These are phyloP conservation scores for Epichloe baconii DNA, from an alignment of 2,329 filamentous ascomycete genomes.

Conservation along the genomic window DNA sequence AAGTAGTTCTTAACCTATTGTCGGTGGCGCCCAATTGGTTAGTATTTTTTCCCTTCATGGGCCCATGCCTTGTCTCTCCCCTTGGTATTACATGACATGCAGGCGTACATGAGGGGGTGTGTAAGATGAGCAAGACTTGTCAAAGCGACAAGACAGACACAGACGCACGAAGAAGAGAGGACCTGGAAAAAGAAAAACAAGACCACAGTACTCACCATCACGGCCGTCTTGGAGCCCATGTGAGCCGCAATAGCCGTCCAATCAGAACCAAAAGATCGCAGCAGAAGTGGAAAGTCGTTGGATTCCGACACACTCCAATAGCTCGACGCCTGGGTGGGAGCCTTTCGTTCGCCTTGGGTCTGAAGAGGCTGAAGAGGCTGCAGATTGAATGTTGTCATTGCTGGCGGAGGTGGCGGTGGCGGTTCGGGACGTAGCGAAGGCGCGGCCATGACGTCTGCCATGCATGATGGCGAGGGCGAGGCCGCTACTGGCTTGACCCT, in stretches of 20 bases:
- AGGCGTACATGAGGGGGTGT: background rate
- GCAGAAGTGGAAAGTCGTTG: slow-evolving; percentile 59
- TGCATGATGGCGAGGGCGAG: slow-evolving; percentile 22
- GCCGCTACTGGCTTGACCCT: slow-evolving; percentile 21
- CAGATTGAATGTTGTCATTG: slow-evolving; percentile 38
- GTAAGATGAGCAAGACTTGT: background rate
- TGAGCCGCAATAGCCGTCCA: slow-evolving; percentile 62
- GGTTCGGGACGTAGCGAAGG: slow-evolving; percentile 43
- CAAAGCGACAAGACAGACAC: background rate
- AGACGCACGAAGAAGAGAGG: background rate
- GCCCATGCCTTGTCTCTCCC: background rate
- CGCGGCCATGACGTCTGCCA: slow-evolving; percentile 42
- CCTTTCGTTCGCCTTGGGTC: slow-evolving; percentile 35
- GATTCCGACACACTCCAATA: slow-evolving; percentile 82
- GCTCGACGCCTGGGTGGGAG: slow-evolving; percentile 52
- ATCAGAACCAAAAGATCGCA: slow-evolving; percentile 67
- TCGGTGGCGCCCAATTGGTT: background rate
- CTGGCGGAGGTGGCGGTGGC: slow-evolving; percentile 31
- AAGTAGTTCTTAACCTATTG: slow-evolving; percentile 59
- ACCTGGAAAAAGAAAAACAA: background rate
- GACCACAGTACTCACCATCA: slow-evolving; percentile 50
- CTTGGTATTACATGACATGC: slow-evolving; percentile 3
- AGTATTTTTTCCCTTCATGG: background rate
- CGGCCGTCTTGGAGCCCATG: slow-evolving; percentile 73
- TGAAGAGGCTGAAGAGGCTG: slow-evolving; percentile 20